Evolutionary conservation across 2,329 filamentous ascomycete genomes (phyloP).

Genomic region (Exserohilum rostratum): DNA sequence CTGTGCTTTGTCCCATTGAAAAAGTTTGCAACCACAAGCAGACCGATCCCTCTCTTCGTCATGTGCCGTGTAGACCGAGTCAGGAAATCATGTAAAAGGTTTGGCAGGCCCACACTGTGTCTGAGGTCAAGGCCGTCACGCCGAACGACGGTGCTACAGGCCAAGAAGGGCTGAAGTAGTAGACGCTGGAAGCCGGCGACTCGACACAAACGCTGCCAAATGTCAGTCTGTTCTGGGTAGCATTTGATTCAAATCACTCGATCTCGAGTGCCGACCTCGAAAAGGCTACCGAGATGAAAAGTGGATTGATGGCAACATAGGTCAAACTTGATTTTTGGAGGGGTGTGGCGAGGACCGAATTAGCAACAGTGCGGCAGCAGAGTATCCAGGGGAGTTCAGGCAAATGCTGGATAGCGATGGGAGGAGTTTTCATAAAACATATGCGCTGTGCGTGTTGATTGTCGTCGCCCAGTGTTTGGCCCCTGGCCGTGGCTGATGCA

Average conservation of each 20-base stretch:
- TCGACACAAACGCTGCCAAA: not conserved
- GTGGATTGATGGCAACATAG: slow-evolving; percentile 9
- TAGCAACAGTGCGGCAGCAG: not conserved
- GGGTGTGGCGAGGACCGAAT: slow-evolving; percentile 2
- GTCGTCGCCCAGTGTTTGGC: too few species aligned
- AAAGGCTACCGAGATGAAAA: slow-evolving; percentile 15
- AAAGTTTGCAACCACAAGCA: not conserved
- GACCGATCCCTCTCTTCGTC: not conserved
- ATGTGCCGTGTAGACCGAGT: not conserved
- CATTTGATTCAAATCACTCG: not conserved
- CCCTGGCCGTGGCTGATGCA: not conserved
- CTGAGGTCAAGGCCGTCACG: not conserved
- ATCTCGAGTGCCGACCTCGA: not conserved
- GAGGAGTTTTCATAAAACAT: not conserved
- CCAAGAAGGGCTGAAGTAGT: not conserved
- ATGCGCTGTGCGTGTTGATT: not conserved
- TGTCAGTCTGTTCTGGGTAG: not conserved
- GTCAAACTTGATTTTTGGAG: slow-evolving; percentile 8
- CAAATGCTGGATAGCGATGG: not conserved
- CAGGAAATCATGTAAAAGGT: not conserved
- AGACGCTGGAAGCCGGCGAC: not conserved
- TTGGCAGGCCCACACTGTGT: not conserved
- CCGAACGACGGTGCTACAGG: not conserved
- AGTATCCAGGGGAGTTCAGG: not conserved
- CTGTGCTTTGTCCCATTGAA: not conserved